Evolutionary conservation across 2,329 filamentous ascomycete species (phyloP).

Genomic region (Claviceps capensis): DNA sequence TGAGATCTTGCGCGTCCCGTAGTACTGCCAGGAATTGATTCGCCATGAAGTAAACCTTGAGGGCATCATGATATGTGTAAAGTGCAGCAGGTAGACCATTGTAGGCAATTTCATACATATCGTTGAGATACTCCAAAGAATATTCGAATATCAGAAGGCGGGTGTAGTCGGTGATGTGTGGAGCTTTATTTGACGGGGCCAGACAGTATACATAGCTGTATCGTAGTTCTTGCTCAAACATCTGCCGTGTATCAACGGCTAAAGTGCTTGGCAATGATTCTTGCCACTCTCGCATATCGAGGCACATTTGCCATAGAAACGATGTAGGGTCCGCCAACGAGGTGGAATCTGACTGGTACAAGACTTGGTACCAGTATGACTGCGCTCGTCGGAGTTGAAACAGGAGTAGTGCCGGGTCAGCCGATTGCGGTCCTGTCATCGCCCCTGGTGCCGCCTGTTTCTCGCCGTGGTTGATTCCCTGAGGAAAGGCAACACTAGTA

Average conservation of each 20-base stretch:
- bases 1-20: slow-evolving; percentile 40
- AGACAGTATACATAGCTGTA: slow-evolving; percentile 89
- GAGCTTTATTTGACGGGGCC: slow-evolving; percentile 63
- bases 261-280: slow-evolving; percentile 57
- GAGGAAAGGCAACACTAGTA: slow-evolving; percentile 65
- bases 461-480: slow-evolving; percentile 28
- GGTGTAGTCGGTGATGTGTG: slow-evolving; percentile 60
- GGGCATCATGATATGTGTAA: slow-evolving; percentile 76
- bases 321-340: slow-evolving; percentile 54
- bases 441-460: slow-evolving; percentile 28
- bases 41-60: slow-evolving; percentile 66
- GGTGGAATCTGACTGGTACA: slow-evolving; percentile 65
- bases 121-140: slow-evolving; percentile 66
- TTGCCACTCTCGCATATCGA: slow-evolving; percentile 69
- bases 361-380: slow-evolving; percentile 77
- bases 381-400: slow-evolving; percentile 77
- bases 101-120: slow-evolving; percentile 54
- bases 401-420: slow-evolving; percentile 61
- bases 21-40: slow-evolving; percentile 49
- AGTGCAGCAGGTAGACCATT: slow-evolving; percentile 48
- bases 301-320: slow-evolving; percentile 64
- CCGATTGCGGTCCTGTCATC: slow-evolving; percentile 32
- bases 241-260: slow-evolving; percentile 50
- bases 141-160: slow-evolving; percentile 78
- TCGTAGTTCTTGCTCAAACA: slow-evolving; percentile 77